Conservation (phyloP, 129 eudicot genomes). For the Apium graveolens region DNA sequence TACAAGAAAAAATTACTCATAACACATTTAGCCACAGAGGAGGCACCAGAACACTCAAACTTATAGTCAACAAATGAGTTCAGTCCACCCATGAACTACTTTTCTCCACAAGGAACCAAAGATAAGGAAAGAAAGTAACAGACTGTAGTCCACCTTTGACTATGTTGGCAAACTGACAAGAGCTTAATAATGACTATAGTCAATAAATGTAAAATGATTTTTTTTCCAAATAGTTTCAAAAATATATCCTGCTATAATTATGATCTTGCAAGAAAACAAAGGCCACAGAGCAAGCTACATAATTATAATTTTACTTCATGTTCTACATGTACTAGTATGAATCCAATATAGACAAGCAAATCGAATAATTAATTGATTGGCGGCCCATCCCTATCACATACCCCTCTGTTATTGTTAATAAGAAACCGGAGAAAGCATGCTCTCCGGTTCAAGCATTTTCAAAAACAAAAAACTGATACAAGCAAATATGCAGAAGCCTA, state of each 20-base stretch:
- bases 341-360: background rate
- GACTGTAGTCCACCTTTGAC: background rate
- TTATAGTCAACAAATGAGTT: background rate
- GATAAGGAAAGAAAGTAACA: background rate
- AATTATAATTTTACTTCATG: background rate
- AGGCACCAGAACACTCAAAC: constrained; percentile 1
- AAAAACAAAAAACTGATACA: background rate
- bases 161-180: background rate
- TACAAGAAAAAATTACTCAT: background rate
- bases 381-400: too few relatives aligned
- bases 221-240: background rate
- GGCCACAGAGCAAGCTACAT: background rate
- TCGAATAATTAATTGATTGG: too few relatives aligned
- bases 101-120: background rate
- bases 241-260: background rate
- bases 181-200: background rate
- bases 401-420: too few relatives aligned
- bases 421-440: background rate
- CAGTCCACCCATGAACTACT: background rate
- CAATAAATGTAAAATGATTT: background rate
- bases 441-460: background rate
- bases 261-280: background rate
- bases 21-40: background rate
- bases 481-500: background rate
- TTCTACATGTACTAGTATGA: background rate